These are phyloP conservation scores for Holtermanniella nyarrowii DNA, from an alignment of 768 basidiomycete genomes.

Conservation along the genomic window DNA sequence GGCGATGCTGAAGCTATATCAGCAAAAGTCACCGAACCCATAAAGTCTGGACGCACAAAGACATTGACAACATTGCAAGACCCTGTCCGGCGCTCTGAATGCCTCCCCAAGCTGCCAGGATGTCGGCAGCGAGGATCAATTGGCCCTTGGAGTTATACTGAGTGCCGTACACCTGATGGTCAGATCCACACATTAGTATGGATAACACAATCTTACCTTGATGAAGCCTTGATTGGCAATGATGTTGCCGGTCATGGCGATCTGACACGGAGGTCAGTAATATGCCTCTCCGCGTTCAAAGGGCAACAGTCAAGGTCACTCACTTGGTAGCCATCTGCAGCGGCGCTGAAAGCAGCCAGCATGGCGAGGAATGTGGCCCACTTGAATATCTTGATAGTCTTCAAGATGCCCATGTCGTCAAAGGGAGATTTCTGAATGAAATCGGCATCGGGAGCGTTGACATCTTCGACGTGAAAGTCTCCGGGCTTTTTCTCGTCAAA, in stretches of 20 bases:
- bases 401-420: too few species aligned
- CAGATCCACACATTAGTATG: neutral
- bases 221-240: conserved; percentile 12
- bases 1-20: conserved; percentile 7
- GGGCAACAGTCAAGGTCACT: neutral
- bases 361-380: too few species aligned
- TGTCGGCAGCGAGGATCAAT: conserved; percentile 1
- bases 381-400: too few species aligned
- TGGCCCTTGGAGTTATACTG: conserved; percentile 1
- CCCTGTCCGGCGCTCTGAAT: conserved; percentile 3
- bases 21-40: too few species aligned
- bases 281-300: too few species aligned
- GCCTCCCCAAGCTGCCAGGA: conserved; percentile 8
- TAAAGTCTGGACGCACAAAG: neutral
- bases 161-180: conserved; percentile 1
- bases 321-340: conserved; percentile 16
- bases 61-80: neutral
- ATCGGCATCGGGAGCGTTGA: too few species aligned
- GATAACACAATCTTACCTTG: neutral
- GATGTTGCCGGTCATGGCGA: conserved; percentile 5
- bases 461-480: too few species aligned
- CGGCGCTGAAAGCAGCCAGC: conserved; percentile 13
- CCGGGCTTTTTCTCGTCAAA: too few species aligned
- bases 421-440: too few species aligned
- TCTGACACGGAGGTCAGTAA: neutral